These are phyloP conservation scores for Trichoderma gamsii DNA, from an alignment of 495 filamentous ascomycete species.

Conservation along the genomic window DNA sequence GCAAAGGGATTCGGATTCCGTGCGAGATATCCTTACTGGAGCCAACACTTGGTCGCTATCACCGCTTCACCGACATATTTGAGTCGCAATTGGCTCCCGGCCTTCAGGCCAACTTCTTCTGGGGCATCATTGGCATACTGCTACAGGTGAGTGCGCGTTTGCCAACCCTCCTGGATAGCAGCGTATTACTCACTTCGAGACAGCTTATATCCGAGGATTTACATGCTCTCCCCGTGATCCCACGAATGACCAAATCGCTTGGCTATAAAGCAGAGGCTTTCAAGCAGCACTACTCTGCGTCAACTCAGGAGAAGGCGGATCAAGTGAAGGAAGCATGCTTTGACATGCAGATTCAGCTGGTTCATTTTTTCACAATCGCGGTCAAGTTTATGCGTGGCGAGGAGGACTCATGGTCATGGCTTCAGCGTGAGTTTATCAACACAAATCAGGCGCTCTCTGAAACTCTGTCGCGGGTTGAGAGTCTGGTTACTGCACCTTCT, in stretches of 20 bases:
- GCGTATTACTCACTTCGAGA: background rate
- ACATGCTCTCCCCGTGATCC: background rate
- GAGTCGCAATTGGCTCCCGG: conserved; percentile 1
- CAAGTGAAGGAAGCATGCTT: conserved; percentile 5
- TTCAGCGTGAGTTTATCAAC: background rate
- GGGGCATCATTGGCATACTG: background rate
- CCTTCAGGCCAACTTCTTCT: background rate
- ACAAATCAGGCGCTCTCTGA: background rate
- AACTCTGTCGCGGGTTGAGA: background rate
- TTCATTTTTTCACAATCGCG: background rate
- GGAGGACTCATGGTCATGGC: background rate
- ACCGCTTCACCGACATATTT: background rate
- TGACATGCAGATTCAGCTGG: conserved; percentile 4
- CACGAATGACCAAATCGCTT: background rate
- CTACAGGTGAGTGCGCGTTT: background rate
- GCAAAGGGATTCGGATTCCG: too few species aligned
- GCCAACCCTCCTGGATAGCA: background rate
- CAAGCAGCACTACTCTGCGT: background rate
- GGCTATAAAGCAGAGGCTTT: background rate
- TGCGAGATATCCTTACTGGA: background rate
- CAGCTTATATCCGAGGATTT: background rate
- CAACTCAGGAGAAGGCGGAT: background rate
- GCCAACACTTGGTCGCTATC: background rate
- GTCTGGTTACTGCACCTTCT: background rate
- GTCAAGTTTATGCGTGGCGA: background rate